Evolutionary conservation across 805 yeast species (phyloP).

Genomic region (Pichia nanzhaoensis): DNA sequence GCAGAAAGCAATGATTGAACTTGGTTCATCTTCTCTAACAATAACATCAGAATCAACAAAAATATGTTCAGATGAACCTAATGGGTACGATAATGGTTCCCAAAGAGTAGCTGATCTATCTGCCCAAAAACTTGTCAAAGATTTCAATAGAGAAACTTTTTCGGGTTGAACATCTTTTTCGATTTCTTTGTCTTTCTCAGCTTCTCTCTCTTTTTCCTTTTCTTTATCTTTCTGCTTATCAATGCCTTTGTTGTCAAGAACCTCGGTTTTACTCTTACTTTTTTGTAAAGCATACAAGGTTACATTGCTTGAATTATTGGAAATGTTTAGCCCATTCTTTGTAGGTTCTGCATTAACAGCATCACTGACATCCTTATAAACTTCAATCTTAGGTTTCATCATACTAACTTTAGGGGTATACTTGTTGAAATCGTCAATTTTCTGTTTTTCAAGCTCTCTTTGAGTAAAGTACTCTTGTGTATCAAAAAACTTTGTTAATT

Average conservation of each 20-base stretch:
- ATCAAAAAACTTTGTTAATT: constrained; percentile 61
- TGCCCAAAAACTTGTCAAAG: constrained; percentile 92
- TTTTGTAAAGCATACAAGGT: neutral
- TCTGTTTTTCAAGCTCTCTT: constrained; percentile 67
- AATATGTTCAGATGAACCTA: constrained; percentile 75
- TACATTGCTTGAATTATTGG: neutral
- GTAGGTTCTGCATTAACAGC: constrained; percentile 43
- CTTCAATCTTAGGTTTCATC: constrained; percentile 84
- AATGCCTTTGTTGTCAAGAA: neutral
- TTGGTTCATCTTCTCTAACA: constrained; percentile 94
- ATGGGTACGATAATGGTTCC: constrained; percentile 86
- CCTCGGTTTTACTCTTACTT: neutral
- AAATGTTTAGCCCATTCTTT: neutral
- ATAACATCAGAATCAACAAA: constrained; percentile 92
- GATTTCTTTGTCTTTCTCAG: constrained; percentile 1
- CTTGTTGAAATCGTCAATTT: constrained; percentile 47
- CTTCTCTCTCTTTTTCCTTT: constrained; percentile 12
- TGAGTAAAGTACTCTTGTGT: constrained; percentile 84
- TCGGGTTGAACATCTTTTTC: constrained; percentile 43
- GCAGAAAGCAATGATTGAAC: constrained; percentile 90
- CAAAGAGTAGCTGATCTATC: constrained; percentile 92
- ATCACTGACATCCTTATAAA: constrained; percentile 80
- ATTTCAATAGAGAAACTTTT: constrained; percentile 68
- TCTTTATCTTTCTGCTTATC: constrained; percentile 6
- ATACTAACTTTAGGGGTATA: constrained; percentile 68